phyloP scores from a whole-genome alignment of 2,329 filamentous ascomycete species.

The Aspergillus pseudoterreus region DNA sequence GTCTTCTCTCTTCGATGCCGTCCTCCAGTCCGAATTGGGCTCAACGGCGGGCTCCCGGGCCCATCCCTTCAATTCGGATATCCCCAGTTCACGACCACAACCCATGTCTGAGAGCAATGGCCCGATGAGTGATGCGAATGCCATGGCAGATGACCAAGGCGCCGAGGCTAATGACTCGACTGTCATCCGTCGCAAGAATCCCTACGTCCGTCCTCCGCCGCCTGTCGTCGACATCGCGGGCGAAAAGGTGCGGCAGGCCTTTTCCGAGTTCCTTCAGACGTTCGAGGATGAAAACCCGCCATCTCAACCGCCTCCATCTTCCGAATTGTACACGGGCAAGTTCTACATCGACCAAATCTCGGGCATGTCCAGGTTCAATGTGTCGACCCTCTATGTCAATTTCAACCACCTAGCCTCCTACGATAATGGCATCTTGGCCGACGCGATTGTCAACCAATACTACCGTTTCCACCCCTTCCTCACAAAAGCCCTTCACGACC shows the following conservation, averaged over 20 bases:
- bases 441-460: conserved; percentile 84
- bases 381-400: conserved; percentile 65
- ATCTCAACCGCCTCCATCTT: conserved; percentile 50
- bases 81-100: conserved; percentile 54
- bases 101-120: conserved; percentile 49
- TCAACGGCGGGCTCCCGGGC: conserved; percentile 30
- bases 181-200: conserved; percentile 46
- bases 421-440: conserved; percentile 75
- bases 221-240: conserved; percentile 59
- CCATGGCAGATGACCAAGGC: conserved; percentile 60
- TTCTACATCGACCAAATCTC: conserved; percentile 67
- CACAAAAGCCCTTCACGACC: conserved; percentile 80
- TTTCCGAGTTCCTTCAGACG: conserved; percentile 62
- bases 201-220: conserved; percentile 52
- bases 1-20: conserved; percentile 41
- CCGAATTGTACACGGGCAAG: conserved; percentile 56
- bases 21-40: conserved; percentile 40
- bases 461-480: conserved; percentile 94
- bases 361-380: conserved; percentile 57
- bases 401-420: conserved; percentile 74
- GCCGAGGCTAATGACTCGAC: conserved; percentile 53
- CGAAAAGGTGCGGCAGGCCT: conserved; percentile 59
- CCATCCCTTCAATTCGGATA: conserved; percentile 34
- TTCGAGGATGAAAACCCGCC: conserved; percentile 56
- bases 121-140: conserved; percentile 54